phyloP scores from a whole-genome alignment of 2,329 filamentous ascomycete genomes.

The Penicillium palitans region DNA sequence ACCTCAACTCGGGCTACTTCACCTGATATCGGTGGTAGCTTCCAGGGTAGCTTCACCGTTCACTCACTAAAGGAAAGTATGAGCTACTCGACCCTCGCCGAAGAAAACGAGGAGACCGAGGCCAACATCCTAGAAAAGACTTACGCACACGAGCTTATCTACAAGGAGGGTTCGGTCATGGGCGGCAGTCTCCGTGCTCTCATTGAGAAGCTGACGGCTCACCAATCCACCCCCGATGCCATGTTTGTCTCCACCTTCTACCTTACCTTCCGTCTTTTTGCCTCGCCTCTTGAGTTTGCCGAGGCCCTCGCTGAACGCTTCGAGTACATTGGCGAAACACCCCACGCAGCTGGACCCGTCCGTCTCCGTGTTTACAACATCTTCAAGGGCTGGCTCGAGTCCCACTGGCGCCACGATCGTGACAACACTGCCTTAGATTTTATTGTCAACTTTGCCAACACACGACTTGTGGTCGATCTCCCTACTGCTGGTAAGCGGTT shows the following conservation, averaged over 20 bases:
- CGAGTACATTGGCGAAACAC: slow-evolving; percentile 81
- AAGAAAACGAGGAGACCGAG: slow-evolving; percentile 78
- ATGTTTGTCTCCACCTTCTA: slow-evolving; percentile 94
- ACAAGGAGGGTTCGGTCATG: slow-evolving; percentile 92
- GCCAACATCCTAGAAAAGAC: slow-evolving; percentile 86
- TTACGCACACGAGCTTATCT: slow-evolving; percentile 86
- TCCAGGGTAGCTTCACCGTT: slow-evolving; percentile 56
- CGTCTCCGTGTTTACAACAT: slow-evolving; percentile 91
- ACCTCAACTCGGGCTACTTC: slow-evolving; percentile 86
- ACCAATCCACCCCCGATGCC: slow-evolving; percentile 87
- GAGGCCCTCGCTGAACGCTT: slow-evolving; percentile 86
- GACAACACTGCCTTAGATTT: slow-evolving; percentile 73
- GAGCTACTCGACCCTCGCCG: slow-evolving; percentile 64
- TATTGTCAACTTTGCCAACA: slow-evolving; percentile 78
- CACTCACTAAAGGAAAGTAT: slow-evolving; percentile 69
- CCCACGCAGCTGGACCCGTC: slow-evolving; percentile 74
- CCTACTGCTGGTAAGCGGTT: slow-evolving; percentile 80
- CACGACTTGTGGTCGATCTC: slow-evolving; percentile 66
- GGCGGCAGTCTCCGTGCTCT: slow-evolving; percentile 87
- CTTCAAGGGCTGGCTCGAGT: slow-evolving; percentile 96
- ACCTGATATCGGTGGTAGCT: slow-evolving; percentile 64
- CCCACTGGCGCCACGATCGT: slow-evolving; percentile 83
- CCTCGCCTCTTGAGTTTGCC: slow-evolving; percentile 74
- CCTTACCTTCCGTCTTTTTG: slow-evolving; percentile 92
- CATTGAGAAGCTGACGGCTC: slow-evolving; percentile 90